Percentiles rank a stretch among this genome's conserved stretches.
Evolutionary conservation across 176 grass and related monocot genomes (phyloP).

Genomic region (Thalia dealbata): DNA sequence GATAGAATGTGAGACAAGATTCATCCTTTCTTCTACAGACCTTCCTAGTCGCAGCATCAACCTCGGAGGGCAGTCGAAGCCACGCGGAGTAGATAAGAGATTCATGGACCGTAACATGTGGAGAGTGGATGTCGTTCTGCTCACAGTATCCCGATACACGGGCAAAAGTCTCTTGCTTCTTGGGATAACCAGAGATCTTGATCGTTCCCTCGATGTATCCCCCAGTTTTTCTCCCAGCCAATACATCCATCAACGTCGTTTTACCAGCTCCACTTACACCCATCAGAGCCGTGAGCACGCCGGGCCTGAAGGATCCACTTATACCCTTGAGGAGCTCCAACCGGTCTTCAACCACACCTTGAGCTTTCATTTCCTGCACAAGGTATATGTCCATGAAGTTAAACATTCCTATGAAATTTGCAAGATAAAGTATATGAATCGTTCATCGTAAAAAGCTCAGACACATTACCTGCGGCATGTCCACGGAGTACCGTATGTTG

Average conservation of each 20-base stretch:
- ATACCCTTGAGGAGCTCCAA: slow-evolving; percentile 67
- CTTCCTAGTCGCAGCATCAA: slow-evolving; percentile 55
- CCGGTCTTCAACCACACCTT: slow-evolving; percentile 49
- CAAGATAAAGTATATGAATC: neutral
- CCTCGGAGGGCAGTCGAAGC: slow-evolving; percentile 73
- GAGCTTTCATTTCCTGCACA: slow-evolving; percentile 88
- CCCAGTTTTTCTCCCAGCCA: slow-evolving; percentile 88
- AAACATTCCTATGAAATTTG: neutral
- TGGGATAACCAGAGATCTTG: slow-evolving; percentile 71
- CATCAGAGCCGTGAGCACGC: slow-evolving; percentile 85
- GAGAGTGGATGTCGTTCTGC: slow-evolving; percentile 86
- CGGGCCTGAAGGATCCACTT: slow-evolving; percentile 88
- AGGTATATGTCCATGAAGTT: neutral
- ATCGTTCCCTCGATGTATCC: slow-evolving; percentile 79
- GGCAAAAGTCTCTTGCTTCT: slow-evolving; percentile 90
- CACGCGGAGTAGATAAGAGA: slow-evolving; percentile 78
- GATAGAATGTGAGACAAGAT: neutral
- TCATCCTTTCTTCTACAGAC: slow-evolving; percentile 17
- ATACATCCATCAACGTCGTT: slow-evolving; percentile 91
- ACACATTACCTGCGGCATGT: slow-evolving; percentile 78
- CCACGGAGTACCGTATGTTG: slow-evolving; percentile 69
- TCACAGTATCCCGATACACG: slow-evolving; percentile 93
- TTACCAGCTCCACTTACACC: slow-evolving; percentile 93
- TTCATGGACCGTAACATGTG: slow-evolving; percentile 73
- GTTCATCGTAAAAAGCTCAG: neutral